phyloP scores from a whole-genome alignment of 106 monocot genomes.

The Chionographis japonica region DNA sequence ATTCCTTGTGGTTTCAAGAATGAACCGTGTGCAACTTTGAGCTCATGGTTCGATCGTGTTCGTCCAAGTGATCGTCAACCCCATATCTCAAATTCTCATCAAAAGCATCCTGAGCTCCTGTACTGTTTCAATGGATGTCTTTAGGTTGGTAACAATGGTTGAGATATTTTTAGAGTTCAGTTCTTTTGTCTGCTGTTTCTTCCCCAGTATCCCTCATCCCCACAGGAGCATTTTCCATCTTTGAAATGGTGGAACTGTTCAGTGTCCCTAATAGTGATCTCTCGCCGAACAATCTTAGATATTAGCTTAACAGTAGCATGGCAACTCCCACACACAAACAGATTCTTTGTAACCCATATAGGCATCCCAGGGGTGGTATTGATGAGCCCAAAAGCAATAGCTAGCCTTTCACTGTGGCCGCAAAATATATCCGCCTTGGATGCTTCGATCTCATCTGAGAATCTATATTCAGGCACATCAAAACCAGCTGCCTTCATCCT shows the following conservation, averaged over 20 bases:
- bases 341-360: constrained; percentile 84
- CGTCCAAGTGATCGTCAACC: no score
- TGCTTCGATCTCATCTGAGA: constrained; percentile 31
- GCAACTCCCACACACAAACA: constrained; percentile 76
- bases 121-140: no score
- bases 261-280: constrained; percentile 73
- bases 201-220: constrained; percentile 61
- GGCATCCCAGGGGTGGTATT: constrained; percentile 69
- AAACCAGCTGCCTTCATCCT: constrained; percentile 43
- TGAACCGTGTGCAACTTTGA: no score
- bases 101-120: no score
- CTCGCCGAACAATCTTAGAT: constrained; percentile 73
- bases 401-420: constrained; percentile 90
- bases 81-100: no score
- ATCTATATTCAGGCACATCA: constrained; percentile 20
- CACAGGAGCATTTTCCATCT: constrained; percentile 80
- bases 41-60: no score
- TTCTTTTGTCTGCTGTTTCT: neutral
- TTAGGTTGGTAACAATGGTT: no score
- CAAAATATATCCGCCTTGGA: constrained; percentile 84
- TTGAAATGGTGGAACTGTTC: constrained; percentile 85
- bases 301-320: constrained; percentile 60
- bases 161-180: no score
- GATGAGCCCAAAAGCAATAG: constrained; percentile 81
- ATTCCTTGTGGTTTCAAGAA: no score